Base-by-base conservation (phyloP, 192 early-diverging fungal genomes). In the Umbelopsis isabellina region DNA sequence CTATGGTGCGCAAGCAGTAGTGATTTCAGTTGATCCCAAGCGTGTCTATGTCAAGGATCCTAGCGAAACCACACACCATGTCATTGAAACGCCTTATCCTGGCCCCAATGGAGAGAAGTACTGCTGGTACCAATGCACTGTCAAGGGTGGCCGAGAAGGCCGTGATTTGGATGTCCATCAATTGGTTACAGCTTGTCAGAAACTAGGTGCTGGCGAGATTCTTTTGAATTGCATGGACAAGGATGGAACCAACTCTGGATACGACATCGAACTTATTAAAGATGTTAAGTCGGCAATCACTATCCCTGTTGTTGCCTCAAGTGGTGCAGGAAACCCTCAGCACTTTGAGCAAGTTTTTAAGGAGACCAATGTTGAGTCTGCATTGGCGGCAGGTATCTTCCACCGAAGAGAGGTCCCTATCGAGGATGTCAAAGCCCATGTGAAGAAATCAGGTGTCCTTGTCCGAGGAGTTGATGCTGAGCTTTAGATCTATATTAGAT, bases 51-150 rank as follows among this genome's bases (percentile, higher is more conserved):
- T 99, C 23, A 75, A 83, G 35, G 82, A 84, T 27, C 91, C 94
- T 1, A 78, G 79, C 8, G 91, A 93, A 49, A 89, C 91, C 0
- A 81, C 81, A 3, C 97, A 98, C 85, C 85, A 90, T 46, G 84
- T 89, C 22, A 86, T 98, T 27, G 70, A 85, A 50, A 92, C 93
- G 6, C 73, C 72, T 1, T 83, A 82, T 41, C 84, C 85, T 7
- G 98, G 98, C 0, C 98, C 98, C n/a, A 85, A 91, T 27, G 96
- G 96, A 35, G 96, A 99, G 76, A 61, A 78, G 46, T 96, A 87
- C 83, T 98, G 96, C 85, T 99, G 98, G 98, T 99, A 98, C 78
- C 96, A 99, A 78, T 99, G 98, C 73, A 99, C 97, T 0, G 95
- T 99, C 46, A 95, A 94, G 74, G 98, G 98, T 22, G 98, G 98